Base-by-base conservation (phyloP, 2,329 filamentous ascomycete genomes). In the Fusarium chaquense region DNA sequence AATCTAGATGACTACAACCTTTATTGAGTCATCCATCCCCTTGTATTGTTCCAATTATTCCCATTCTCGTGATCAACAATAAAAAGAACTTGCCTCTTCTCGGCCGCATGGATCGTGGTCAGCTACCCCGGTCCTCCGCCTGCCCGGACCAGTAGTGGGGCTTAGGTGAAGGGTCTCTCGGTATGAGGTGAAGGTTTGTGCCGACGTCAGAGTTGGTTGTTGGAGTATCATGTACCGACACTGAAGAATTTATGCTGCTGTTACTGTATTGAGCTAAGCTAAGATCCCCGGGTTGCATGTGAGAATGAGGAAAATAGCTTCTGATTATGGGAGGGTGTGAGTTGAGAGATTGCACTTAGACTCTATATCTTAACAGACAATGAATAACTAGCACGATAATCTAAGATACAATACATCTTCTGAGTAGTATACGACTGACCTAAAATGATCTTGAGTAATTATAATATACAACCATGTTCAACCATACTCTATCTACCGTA, bases 81-180 rank as follows among this genome's bases (percentile, higher is more conserved):
- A n/a, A 6, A 5, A 4, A 44, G 28, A 28, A 11, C 22, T 28
- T 36, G 35, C 18, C 16, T 30, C 35, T 20, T 40, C 24, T 75
- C 73, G 73, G 73, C 71, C 67, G 63, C 73, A 75, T 75, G 73
- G 73, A 73, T 69, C 60, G 43, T 66, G 35, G 49, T 64, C 51
- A 63, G 53, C 52, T 30, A 55, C 59, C 65, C 73, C 71, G 60
- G 73, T 65, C 67, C 73, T 75, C 73, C 73, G 70, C 65, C 73
- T 75, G 73, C 73, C 73, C 73, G 73, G 73, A 59, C 61, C 60
- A 67, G 62, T 70, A 50, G 65, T 71, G 67, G 67, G 52, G 54
- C 67, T 44, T 28, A 50, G 41, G 32, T 50, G 22, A 47, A 49
- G 62, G 41, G 35, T 20, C 24, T 45, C 26, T 45, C 26, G 44